A percentile compares a stretch with the other conserved stretches of the same genome.
These are phyloP conservation scores for Neurospora sp. DNA, from an alignment of 495 filamentous ascomycete genomes.

Conservation along the genomic window DNA sequence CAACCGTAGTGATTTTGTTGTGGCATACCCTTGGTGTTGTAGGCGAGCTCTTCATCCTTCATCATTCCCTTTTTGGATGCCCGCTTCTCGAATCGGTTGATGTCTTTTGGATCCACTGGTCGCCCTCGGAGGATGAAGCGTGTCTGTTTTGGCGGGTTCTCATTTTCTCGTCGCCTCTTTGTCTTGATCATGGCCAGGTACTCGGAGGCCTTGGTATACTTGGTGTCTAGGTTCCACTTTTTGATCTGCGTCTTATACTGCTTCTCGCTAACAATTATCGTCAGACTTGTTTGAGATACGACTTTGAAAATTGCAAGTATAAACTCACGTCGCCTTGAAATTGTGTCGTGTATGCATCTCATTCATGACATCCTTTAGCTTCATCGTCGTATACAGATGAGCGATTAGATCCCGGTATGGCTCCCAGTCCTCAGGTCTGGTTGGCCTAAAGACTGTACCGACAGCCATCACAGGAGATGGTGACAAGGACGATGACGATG, in stretches of 20 bases:
- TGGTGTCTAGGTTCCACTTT: constrained; percentile 31
- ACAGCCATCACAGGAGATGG: constrained; percentile 1
- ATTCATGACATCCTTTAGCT: constrained; percentile 27
- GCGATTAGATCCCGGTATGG: constrained; percentile 24
- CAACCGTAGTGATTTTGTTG: background rate
- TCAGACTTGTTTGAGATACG: background rate
- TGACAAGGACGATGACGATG: background rate
- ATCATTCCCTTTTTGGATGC: constrained; percentile 22
- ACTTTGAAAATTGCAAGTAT: no score
- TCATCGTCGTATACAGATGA: constrained; percentile 23
- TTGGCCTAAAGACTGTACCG: constrained; percentile 11
- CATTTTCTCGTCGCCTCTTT: constrained; percentile 16
- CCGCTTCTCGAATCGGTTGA: constrained; percentile 27
- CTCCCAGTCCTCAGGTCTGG: constrained; percentile 30
- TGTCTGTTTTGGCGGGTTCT: constrained; percentile 21
- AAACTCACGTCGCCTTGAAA: constrained; percentile 28
- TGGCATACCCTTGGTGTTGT: constrained; percentile 1
- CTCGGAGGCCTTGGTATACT: constrained; percentile 29
- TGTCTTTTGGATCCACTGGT: constrained; percentile 24
- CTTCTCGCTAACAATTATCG: constrained; percentile 14
- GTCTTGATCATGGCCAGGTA: constrained; percentile 30
- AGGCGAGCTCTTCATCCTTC: constrained; percentile 8
- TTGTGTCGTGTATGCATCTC: constrained; percentile 19
- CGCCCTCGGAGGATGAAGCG: constrained; percentile 23
- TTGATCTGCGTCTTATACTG: constrained; percentile 32